These are phyloP conservation scores for Cercospora citrullina DNA, from an alignment of 2,329 filamentous ascomycete genomes.

Conservation along the genomic window DNA sequence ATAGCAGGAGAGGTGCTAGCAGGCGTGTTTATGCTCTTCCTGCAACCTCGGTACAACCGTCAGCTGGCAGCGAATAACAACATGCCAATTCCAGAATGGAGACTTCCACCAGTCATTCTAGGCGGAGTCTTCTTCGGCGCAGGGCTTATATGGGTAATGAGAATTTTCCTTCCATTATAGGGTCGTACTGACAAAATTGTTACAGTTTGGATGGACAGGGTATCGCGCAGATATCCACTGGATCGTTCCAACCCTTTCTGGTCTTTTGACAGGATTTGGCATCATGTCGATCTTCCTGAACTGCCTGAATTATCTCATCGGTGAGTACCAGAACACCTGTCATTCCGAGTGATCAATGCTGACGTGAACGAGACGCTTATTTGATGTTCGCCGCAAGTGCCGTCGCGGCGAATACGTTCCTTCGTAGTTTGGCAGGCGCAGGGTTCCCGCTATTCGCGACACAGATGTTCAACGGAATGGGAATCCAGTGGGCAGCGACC, in stretches of 20 bases:
- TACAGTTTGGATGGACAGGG: conserved; percentile 52
- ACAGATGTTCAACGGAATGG: conserved; percentile 57
- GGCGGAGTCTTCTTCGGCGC: conserved; percentile 48
- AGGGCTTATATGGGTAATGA: conserved; percentile 47
- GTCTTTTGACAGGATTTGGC: conserved; percentile 46
- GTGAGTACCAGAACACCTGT: no score
- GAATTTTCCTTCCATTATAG: no score
- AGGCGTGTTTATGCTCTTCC: conserved; percentile 25
- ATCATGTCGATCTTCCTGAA: conserved; percentile 46
- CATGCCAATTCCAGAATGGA: conserved; percentile 48
- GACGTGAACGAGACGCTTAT: conserved; percentile 48
- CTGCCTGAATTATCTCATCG: conserved; percentile 46
- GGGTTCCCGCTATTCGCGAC: conserved; percentile 42
- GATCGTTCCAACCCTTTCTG: conserved; percentile 48
- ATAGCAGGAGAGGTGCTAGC: conserved; percentile 38
- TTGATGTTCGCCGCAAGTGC: conserved; percentile 51
- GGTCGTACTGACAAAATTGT: conserved; percentile 20
- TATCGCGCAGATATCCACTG: conserved; percentile 42
- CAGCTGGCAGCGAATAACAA: conserved; percentile 39
- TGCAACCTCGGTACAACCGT: conserved; percentile 39
- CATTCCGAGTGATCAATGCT: no score
- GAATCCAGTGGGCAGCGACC: conserved; percentile 51
- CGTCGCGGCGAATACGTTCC: conserved; percentile 42
- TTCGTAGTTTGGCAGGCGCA: conserved; percentile 52
- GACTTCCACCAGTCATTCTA: conserved; percentile 49